Percentiles rank a stretch among this genome's conserved stretches.
phyloP scores from a whole-genome alignment of 1,284 basidiomycete species.

The Moesziomyces antarcticus region DNA sequence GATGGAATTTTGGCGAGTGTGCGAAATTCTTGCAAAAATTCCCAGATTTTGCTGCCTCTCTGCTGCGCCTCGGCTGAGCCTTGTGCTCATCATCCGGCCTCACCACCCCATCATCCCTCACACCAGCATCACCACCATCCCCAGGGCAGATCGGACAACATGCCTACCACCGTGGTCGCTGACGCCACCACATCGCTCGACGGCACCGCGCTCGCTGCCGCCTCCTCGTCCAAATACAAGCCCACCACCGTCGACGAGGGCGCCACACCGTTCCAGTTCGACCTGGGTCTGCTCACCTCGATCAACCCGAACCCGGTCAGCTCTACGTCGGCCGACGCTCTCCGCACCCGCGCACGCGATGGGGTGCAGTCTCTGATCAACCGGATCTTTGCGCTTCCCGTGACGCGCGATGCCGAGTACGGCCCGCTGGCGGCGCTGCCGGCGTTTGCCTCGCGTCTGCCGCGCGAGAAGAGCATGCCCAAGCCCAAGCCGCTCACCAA shows the following conservation, averaged over 20 bases:
- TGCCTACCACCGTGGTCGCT: constrained; percentile 34
- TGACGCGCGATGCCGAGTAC: constrained; percentile 76
- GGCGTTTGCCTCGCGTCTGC: constrained; percentile 75
- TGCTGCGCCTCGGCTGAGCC: too few relatives aligned
- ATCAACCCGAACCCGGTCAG: constrained; percentile 89
- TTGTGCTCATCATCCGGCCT: background rate
- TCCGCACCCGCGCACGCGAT: constrained; percentile 83
- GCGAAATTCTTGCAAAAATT: too few relatives aligned
- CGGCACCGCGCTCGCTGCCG: constrained; percentile 34
- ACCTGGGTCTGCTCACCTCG: constrained; percentile 83
- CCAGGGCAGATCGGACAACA: background rate
- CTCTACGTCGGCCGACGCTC: constrained; percentile 79
- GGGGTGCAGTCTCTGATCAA: constrained; percentile 85
- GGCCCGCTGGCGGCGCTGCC: constrained; percentile 88
- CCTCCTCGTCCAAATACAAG: constrained; percentile 45
- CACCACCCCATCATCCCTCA: background rate
- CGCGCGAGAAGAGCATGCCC: constrained; percentile 90
- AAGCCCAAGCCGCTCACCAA: constrained; percentile 93
- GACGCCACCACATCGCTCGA: constrained; percentile 33
- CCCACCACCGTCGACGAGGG: constrained; percentile 71
- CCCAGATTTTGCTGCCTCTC: too few relatives aligned
- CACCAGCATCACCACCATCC: background rate
- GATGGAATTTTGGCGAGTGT: too few relatives aligned
- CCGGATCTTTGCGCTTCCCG: constrained; percentile 84
- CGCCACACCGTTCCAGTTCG: constrained; percentile 82